These are phyloP conservation scores for Candida vaughaniae DNA, from an alignment of 805 yeast genomes.

Conservation along the genomic window DNA sequence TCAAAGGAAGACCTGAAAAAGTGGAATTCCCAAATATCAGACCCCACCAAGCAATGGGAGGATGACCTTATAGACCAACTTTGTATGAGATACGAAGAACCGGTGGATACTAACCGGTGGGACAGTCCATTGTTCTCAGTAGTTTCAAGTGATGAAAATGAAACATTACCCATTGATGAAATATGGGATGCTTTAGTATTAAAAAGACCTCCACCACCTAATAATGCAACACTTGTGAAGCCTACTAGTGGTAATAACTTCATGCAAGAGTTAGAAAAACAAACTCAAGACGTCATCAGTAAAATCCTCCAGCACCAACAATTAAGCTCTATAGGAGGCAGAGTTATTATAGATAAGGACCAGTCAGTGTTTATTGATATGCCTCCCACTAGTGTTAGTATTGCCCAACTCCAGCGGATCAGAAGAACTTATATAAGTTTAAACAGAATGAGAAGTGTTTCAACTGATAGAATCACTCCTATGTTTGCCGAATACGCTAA, in stretches of 20 bases:
- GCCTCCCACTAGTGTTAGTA: constrained; percentile 60
- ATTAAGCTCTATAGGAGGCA: constrained; percentile 47
- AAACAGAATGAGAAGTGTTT: constrained; percentile 77
- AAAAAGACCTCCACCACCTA: constrained; percentile 68
- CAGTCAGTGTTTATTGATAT: constrained; percentile 52
- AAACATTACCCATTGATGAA: constrained; percentile 58
- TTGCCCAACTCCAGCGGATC: constrained; percentile 79
- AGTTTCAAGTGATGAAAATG: constrained; percentile 49
- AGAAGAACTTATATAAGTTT: constrained; percentile 80
- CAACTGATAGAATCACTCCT: constrained; percentile 62
- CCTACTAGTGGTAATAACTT: constrained; percentile 78
- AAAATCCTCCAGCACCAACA: constrained; percentile 64
- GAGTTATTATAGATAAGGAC: constrained; percentile 45
- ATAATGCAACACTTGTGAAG: constrained; percentile 78
- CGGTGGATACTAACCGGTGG: constrained; percentile 84
- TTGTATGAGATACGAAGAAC: constrained; percentile 89
- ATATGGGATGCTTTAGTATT: constrained; percentile 64
- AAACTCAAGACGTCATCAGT: constrained; percentile 63
- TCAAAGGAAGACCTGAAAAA: constrained; percentile 59
- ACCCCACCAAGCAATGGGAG: constrained; percentile 54
- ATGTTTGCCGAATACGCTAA: constrained; percentile 78
- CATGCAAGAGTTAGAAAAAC: constrained; percentile 71
- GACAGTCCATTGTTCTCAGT: constrained; percentile 86
- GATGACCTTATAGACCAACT: constrained; percentile 62
- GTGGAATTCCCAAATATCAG: constrained; percentile 50